Evolutionary conservation across 139 green algal species (phyloP), one percentile per base, ranked within the genome.

Genomic region (Haematococcus lacustris): DNA sequence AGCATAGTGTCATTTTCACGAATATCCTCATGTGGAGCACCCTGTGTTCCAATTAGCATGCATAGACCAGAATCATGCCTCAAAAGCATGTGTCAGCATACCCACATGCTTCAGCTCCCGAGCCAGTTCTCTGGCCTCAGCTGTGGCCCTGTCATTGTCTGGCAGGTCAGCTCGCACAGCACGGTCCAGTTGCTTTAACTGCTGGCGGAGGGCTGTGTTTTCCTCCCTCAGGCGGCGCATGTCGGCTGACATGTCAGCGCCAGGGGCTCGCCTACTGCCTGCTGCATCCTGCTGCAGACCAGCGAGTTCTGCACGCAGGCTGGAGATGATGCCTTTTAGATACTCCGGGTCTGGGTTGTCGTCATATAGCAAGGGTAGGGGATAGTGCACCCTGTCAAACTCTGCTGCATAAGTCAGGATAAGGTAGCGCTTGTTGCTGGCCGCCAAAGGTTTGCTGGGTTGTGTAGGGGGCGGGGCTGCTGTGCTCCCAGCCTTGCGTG

Each of bases 331-430:
- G 38, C 33, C 37, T 35, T 82, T 74, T 1, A 93, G 76, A 25
- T 68, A 21, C 39, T 69, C 38, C 37, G 86, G 83, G 71, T 93
- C 88, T 1, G 89, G 88, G 6, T 81, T 43, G 5, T 92, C 87
- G 65, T 96, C 88, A 38, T 83, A 89, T 5, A 84, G 59, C 50
- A 97, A 84, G 2, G 92, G 92, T 67, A 97, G 79, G 0, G 92
- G 92, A 76, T 96, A 97, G 75, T 96, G 92, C 66, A 96, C 91
- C 5, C 89, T 13, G 75, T 97, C 92, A 79, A 94, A 97, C 80
- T 97, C 92, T 1, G 88, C 89, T 7, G 88, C 83, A 50, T 96
- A 96, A 0, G 92, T 96, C 21, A 97, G 82, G 61, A 97, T 97
- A 32, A 97, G 83, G 83, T 97, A 97, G 33, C 92, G 82, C 69